Percentiles rank a stretch among this genome's conserved stretches.
These are phyloP conservation scores for Coniella vitis DNA, from an alignment of 2,329 filamentous ascomycete species.

Conservation along the genomic window DNA sequence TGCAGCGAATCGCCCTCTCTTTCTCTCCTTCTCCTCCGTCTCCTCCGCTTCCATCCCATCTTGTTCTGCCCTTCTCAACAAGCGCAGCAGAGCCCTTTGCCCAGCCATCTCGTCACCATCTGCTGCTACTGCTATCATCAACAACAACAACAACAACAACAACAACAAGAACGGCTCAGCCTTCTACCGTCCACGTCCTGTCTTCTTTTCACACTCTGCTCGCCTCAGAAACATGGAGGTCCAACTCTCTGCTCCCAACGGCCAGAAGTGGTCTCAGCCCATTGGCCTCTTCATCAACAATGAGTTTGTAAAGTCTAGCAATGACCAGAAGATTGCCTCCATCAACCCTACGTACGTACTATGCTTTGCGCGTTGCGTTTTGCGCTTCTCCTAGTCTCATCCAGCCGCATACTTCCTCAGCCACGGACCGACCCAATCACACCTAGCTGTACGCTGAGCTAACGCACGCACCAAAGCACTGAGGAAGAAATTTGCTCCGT, in stretches of 20 bases:
- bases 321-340: slow-evolving; percentile 55
- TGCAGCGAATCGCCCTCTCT: not conserved
- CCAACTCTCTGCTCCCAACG: slow-evolving; percentile 70
- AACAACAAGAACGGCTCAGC: no score
- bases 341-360: slow-evolving; percentile 62
- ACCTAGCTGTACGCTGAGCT: not conserved
- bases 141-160: no score
- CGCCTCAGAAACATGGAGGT: slow-evolving; percentile 29
- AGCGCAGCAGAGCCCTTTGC: not conserved
- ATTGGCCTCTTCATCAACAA: slow-evolving; percentile 80
- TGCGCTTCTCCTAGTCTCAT: not conserved
- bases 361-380: not conserved
- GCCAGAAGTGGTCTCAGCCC: slow-evolving; percentile 63
- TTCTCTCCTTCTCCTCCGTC: not conserved
- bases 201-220: not conserved
- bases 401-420: not conserved
- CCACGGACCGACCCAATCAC: no score
- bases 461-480: slow-evolving; percentile 25
- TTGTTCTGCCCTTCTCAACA: no score
- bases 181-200: not conserved
- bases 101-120: not conserved
- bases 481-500: slow-evolving; percentile 66
- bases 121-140: not conserved
- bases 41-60: no score
- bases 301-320: slow-evolving; percentile 64